phyloP scores from a whole-genome alignment of 1,284 basidiomycete genomes.

The Marasmius oreades region DNA sequence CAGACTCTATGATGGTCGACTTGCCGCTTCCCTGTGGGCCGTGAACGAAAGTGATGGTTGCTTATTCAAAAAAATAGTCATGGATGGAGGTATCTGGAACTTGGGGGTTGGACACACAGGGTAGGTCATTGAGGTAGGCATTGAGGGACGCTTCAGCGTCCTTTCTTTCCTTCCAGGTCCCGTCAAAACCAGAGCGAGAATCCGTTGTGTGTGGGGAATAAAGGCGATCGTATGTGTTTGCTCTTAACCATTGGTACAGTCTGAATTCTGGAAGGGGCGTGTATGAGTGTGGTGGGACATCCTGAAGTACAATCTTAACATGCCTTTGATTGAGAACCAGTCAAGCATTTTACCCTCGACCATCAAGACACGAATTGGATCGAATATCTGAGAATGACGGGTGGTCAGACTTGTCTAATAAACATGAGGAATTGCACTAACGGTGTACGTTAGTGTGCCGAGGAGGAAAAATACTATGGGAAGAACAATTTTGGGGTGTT shows the following conservation, averaged over 20 bases:
- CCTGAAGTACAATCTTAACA: no score
- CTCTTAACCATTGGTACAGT: conserved; percentile 65
- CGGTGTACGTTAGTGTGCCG: conserved; percentile 86
- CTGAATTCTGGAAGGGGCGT: conserved; percentile 45
- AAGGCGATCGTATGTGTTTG: conserved; percentile 52
- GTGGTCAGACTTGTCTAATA: conserved; percentile 1
- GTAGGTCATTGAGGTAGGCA: conserved; percentile 72
- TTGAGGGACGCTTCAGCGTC: conserved; percentile 71
- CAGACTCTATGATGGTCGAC: conserved; percentile 60
- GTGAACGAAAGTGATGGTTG: conserved; percentile 76
- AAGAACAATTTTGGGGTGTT: conserved; percentile 84
- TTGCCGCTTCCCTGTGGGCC: conserved; percentile 95
- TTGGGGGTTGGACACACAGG: conserved; percentile 40
- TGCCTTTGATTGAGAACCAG: conserved; percentile 77
- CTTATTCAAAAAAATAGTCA: conserved; percentile 27
- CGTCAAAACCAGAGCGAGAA: conserved; percentile 29
- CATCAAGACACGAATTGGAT: conserved; percentile 85
- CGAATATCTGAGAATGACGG: conserved; percentile 67
- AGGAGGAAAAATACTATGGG: conserved; percentile 86
- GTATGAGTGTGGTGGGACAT: no score
- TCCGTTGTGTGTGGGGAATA: conserved; percentile 18
- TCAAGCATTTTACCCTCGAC: conserved; percentile 81
- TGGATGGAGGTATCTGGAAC: conserved; percentile 3
- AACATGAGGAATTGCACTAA: conserved; percentile 39
- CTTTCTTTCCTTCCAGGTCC: conserved; percentile 76